Evolutionary conservation across 768 basidiomycete species (phyloP).

Genomic region (Trametes coccinea): DNA sequence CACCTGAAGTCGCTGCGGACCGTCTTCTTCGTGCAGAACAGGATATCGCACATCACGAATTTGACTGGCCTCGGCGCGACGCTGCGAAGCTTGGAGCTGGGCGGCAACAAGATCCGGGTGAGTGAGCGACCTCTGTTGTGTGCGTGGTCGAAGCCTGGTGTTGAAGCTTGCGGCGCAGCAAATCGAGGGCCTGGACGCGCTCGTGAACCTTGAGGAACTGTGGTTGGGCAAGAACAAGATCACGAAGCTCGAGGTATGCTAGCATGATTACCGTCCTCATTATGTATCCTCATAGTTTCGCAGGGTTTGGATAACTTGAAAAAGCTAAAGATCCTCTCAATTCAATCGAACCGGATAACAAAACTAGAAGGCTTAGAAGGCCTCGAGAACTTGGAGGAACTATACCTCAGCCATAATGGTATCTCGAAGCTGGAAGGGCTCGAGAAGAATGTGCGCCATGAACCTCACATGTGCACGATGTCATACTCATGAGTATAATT

Average conservation of each 20-base stretch:
- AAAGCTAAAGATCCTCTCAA: constrained; percentile 79
- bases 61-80: constrained; percentile 55
- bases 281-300: neutral
- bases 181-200: constrained; percentile 82
- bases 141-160: too few relatives aligned
- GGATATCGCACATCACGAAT: constrained; percentile 76
- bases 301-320: constrained; percentile 73
- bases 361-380: constrained; percentile 80
- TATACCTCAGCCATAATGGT: constrained; percentile 96
- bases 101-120: constrained; percentile 90
- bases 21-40: constrained; percentile 96
- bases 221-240: constrained; percentile 99
- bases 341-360: constrained; percentile 93
- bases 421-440: constrained; percentile 81
- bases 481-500: neutral
- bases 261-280: neutral
- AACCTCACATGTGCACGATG: constrained; percentile 24
- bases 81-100: constrained; percentile 84
- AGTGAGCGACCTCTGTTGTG: constrained; percentile 29
- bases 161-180: constrained; percentile 45
- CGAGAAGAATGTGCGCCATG: constrained; percentile 65
- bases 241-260: constrained; percentile 72
- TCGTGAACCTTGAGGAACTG: constrained; percentile 85
- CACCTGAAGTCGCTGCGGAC: constrained; percentile 65
- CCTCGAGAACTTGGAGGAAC: constrained; percentile 75